Base-by-base conservation (phyloP, 345 rosid genomes). In the Populus tremula region DNA sequence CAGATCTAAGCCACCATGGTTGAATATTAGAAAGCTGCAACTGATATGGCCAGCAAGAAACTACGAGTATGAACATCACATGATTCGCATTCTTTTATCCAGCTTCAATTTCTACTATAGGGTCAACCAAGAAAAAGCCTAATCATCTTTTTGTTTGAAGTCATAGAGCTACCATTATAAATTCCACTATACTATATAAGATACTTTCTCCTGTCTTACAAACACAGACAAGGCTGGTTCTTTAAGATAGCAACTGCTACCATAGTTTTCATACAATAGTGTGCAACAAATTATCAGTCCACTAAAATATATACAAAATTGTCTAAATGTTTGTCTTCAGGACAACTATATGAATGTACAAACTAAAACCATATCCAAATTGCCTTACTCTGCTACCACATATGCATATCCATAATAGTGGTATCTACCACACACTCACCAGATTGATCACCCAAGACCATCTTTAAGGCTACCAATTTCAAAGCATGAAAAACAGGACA, bases 241-340 rank as follows among this genome's bases (percentile, higher is more conserved):
- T n/a, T 8, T n/a, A 21, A 27, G 63, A 31, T 29, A 14, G 41
- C 47, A 35, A 13, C 3, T 64, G 21, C 33, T 27, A 47, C 11
- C 47, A 20, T 29, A 65, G 65, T 38, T 4, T 39, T 33, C 45
- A 29, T 65, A 75, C 77, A 75, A 3, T 9, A 49, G 43, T 31
- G 5, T 5, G 29, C 67, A 31, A 3, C 14, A n/a, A 2, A 12
- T 10, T 65, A 23, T 47, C 14, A 31, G 25, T 45, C 63, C 49
- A 75, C 23, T n/a, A n/a, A 65, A 21, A 20, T 65, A 75, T 47
- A 75, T 64, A 65, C 59, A 75, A 20, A 65, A 12, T 25, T 11
- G 50, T 47, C 6, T 6, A 9, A 61, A 75, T 11, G 9, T 62
- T 21, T 65, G 39, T 35, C 54, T 27, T 10, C 70, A 39, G 33